Base-by-base conservation (phyloP, 805 yeast genomes). In the Tetrapisispora nanseiensis region DNA sequence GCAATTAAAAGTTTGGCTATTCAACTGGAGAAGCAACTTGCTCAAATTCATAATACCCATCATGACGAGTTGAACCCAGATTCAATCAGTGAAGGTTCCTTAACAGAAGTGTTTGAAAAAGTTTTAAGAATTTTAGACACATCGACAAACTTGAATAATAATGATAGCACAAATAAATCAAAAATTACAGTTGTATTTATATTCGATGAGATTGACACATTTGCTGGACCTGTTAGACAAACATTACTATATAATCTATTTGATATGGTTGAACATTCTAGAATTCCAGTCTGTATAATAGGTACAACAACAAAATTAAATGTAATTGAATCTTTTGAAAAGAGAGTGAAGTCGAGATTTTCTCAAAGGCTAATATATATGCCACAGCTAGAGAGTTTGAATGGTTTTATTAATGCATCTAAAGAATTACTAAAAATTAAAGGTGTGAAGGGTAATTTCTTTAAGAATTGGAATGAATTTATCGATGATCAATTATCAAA, bases 261-360 rank as follows among this genome's bases (percentile, higher is more conserved):
- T 57, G 97, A 92, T 53, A 69, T 89, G 52, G 79, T 95, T 2
- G 95, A 86, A 55, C 72, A 65, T 43, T 67, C 77, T 35, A 71
- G 77, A 16, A 69, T 75, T 2, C 95, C 96, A 1, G 77, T 89
- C 5, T 75, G 92, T 40, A 84, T 90, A 6, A 61, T 92, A 37
- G 97, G 97, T 2, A 62, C 82, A 11, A 80, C 94, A 1, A 72
- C 89, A 1, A 78, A 81, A 41, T 68, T 86, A 38, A 85, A 84
- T 6, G 72, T 86, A 0, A 69, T 89, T 39, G 97, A 90, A 51
- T 69, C 77, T 51, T 66, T 92, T 36, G 99, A 92, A 56, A 92
- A 90, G 56, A 72, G 99, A 53, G 97, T 92, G 1, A 74, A 86
- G 50, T 81, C 94, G 43, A 67, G 99, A 49, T 92, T 89, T 59